Percentiles rank a stretch among this genome's conserved stretches.
These are phyloP conservation scores for Phallus indusiatus DNA, from an alignment of 768 basidiomycete species.

Conservation along the genomic window DNA sequence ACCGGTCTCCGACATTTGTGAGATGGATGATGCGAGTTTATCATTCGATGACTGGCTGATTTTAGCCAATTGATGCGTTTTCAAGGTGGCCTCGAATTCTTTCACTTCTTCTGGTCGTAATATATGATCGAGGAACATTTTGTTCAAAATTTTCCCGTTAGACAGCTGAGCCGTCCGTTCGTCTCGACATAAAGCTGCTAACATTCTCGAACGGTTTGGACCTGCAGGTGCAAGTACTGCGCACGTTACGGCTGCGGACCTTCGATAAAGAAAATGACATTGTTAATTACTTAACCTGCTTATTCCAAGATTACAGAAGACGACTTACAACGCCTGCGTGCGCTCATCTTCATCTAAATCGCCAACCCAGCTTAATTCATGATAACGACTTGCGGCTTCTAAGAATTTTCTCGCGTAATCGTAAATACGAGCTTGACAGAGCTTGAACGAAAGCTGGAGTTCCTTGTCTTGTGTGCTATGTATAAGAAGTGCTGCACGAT, in stretches of 20 bases:
- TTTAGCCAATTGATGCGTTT: slow-evolving; percentile 91
- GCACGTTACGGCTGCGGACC: slow-evolving; percentile 87
- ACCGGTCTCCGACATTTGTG: slow-evolving; percentile 33
- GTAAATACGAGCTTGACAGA: slow-evolving; percentile 89
- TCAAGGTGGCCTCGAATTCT: slow-evolving; percentile 79
- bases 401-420: slow-evolving; percentile 89
- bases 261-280: slow-evolving; percentile 19
- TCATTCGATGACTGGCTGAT: slow-evolving; percentile 80
- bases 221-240: slow-evolving; percentile 96
- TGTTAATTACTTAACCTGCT: no score
- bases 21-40: slow-evolving; percentile 55
- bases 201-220: slow-evolving; percentile 86
- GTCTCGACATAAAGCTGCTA: slow-evolving; percentile 89
- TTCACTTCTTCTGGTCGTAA: slow-evolving; percentile 83
- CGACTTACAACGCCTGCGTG: slow-evolving; percentile 73
- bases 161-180: slow-evolving; percentile 76
- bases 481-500: slow-evolving; percentile 85
- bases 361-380: slow-evolving; percentile 85
- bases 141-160: slow-evolving; percentile 83
- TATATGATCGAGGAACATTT: slow-evolving; percentile 99
- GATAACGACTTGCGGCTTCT: slow-evolving; percentile 89
- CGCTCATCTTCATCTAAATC: slow-evolving; percentile 94
- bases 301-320: slow-evolving; percentile 1
- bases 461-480: slow-evolving; percentile 73
- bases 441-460: slow-evolving; percentile 75